A percentile compares a stretch with the other conserved stretches of the same genome.
phyloP scores from a whole-genome alignment of 2,329 filamentous ascomycete genomes.

The Macrophomina tecta region DNA sequence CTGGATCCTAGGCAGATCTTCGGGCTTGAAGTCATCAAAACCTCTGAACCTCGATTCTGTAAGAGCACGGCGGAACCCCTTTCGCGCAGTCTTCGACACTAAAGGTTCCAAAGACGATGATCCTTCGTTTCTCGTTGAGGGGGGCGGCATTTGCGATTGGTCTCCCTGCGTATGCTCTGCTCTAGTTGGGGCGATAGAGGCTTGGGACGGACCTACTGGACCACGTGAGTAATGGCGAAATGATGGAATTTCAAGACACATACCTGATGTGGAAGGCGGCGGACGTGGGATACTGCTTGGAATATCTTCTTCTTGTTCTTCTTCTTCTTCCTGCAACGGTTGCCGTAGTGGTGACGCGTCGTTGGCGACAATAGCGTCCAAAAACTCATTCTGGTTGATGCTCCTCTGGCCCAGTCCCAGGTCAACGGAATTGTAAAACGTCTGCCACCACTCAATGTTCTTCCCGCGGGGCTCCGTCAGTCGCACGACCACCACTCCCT shows the following conservation, averaged over 20 bases:
- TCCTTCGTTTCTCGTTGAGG: background rate
- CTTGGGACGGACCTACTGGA: slow-evolving; percentile 1
- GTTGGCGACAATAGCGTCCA: slow-evolving; percentile 85
- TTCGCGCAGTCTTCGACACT: background rate
- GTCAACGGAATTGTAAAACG: slow-evolving; percentile 73
- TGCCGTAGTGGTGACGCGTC: slow-evolving; percentile 76
- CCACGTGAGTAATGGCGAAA: background rate
- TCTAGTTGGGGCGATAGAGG: background rate
- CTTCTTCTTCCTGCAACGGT: slow-evolving; percentile 57
- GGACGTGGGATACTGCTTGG: slow-evolving; percentile 34
- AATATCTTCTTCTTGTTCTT: slow-evolving; percentile 33
- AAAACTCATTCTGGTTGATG: slow-evolving; percentile 87
- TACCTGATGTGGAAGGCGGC: slow-evolving; percentile 28
- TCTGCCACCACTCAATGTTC: slow-evolving; percentile 67
- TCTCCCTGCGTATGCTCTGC: background rate
- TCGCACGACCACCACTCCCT: slow-evolving; percentile 79
- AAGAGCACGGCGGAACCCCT: slow-evolving; percentile 35
- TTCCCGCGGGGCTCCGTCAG: slow-evolving; percentile 63
- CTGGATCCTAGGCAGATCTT: background rate
- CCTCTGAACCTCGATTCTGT: slow-evolving; percentile 68
- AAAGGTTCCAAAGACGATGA: slow-evolving; percentile 5
- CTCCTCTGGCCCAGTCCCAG: slow-evolving; percentile 77
- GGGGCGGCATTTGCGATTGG: background rate
- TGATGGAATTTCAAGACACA: slow-evolving; percentile 5
- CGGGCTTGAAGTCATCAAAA: slow-evolving; percentile 67